Percentiles rank a stretch among this genome's conserved stretches.
Evolutionary conservation across 192 early-diverging fungal genomes (phyloP).

Genomic region (Jimgerdemannia lactiflua): DNA sequence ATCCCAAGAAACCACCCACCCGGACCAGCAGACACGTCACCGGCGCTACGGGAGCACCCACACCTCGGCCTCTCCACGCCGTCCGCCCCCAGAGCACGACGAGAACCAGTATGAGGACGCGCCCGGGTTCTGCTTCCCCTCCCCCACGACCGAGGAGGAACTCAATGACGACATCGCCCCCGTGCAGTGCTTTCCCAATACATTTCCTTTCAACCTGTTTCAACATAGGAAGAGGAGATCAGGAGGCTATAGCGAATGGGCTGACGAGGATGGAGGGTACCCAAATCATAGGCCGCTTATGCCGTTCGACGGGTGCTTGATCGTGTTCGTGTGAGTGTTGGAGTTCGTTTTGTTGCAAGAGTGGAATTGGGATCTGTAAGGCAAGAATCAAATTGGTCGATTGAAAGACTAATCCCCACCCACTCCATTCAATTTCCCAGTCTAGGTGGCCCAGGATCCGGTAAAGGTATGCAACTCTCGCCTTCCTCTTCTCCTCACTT

Average conservation of each 20-base stretch:
- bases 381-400: not conserved
- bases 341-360: not conserved
- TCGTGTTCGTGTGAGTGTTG: constrained; percentile 1
- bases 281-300: not conserved
- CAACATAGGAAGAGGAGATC: not conserved
- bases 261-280: not conserved
- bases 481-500: not conserved
- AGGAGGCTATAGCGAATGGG: not conserved
- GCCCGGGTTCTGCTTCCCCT: not conserved
- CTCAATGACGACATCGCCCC: not conserved
- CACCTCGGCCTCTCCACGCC: not conserved
- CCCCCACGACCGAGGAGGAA: not conserved
- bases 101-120: not conserved
- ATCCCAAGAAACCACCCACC: too few species aligned
- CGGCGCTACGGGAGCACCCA: not conserved
- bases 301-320: constrained; percentile 1
- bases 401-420: not conserved
- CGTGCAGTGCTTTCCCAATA: not conserved
- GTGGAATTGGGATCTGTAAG: not conserved
- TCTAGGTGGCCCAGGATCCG: constrained; percentile 2
- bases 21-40: not conserved
- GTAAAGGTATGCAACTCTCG: not conserved
- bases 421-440: not conserved
- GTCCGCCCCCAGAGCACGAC: not conserved
- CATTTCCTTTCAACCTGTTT: not conserved